Base-by-base conservation (phyloP, 164 flowering plant genomes). In the Vitis cinerea region DNA sequence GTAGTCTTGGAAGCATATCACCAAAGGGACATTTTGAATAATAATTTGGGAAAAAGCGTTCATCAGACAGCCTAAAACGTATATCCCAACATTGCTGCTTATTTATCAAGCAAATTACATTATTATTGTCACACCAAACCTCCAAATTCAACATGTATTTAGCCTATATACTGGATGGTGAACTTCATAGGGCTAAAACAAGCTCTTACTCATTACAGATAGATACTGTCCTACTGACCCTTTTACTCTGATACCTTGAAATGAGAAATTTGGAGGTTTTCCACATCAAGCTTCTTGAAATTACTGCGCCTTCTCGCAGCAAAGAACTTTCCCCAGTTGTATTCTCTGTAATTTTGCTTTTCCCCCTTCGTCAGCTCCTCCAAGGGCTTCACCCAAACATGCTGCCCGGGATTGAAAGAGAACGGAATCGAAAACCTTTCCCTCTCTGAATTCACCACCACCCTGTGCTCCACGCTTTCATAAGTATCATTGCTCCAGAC, bases 401-500 rank as follows among this genome's bases (percentile, higher is more conserved):
- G 30, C 51, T 72, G 76, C 9, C 65, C 57, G 1, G 79, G 79
- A 64, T 19, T 53, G 52, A 76, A 58, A 67, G 69, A 76, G 54
- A 53, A 65, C 13, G 76, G 73, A 53, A 76, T 69, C 3, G 79
- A 76, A 23, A 68, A 72, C 67, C 79, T 72, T 23, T 76, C 79
- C 73, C 50, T 76, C 63, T 72, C 62, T 14, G 70, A 19, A 55
- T 72, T 76, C 69, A 67, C 75, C 70, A 47, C 13, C 52, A 72
- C 79, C 12, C 79, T 67, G 50, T 76, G 79, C 66, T 76, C 79
- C 53, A 64, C 79, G 23, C 79, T 76, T 69, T 63, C 66, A 51
- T 76, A 76, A 1, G 3, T 53, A 2, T 66, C 78, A 50, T 75
- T 75, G 73, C 62, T 75, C 78, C 74, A 75, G 8, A 61, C 78